Conservation (phyloP, 768 basidiomycete genomes). For the Xanthoconium purpureum region DNA sequence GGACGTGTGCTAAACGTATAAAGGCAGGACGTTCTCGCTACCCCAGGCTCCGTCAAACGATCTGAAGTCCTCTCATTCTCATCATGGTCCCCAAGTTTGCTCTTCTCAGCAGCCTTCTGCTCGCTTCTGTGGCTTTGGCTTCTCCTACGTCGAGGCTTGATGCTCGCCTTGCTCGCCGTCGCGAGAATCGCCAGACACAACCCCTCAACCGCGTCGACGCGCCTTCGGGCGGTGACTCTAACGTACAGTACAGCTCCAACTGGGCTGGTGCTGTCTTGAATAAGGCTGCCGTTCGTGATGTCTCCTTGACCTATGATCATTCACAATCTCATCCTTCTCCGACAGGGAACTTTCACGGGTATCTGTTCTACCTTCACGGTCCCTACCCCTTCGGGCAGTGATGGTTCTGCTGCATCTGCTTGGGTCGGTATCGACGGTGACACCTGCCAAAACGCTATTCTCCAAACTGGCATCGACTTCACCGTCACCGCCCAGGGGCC, state of each 20-base stretch:
- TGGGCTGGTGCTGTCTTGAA: conserved; percentile 21
- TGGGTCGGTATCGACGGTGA: conserved; percentile 28
- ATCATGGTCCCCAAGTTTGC: conserved; percentile 19
- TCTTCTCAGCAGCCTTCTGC: conserved; percentile 16
- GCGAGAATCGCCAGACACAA: conserved; percentile 11
- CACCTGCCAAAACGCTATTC: conserved; percentile 9
- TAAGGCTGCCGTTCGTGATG: conserved; percentile 5
- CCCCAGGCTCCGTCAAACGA: neutral
- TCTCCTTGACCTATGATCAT: neutral
- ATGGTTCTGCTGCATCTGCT: conserved; percentile 11
- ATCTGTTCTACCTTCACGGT: conserved; percentile 20
- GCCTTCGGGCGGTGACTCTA: neutral
- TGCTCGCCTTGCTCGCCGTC: conserved; percentile 15
- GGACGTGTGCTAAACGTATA: conserved; percentile 6
- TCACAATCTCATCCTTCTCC: neutral
- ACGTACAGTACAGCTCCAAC: conserved; percentile 14
- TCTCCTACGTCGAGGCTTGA: conserved; percentile 12
- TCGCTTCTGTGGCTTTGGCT: conserved; percentile 17
- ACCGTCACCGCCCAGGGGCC: neutral
- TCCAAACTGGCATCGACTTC: conserved; percentile 21
- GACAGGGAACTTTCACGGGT: conserved; percentile 21
- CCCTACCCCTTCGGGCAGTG: conserved; percentile 11
- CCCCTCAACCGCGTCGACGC: conserved; percentile 2
- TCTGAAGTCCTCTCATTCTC: neutral
- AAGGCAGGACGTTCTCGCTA: neutral